These are phyloP conservation scores for Curvularia verruculosa DNA, from an alignment of 2,329 filamentous ascomycete genomes.

Conservation along the genomic window DNA sequence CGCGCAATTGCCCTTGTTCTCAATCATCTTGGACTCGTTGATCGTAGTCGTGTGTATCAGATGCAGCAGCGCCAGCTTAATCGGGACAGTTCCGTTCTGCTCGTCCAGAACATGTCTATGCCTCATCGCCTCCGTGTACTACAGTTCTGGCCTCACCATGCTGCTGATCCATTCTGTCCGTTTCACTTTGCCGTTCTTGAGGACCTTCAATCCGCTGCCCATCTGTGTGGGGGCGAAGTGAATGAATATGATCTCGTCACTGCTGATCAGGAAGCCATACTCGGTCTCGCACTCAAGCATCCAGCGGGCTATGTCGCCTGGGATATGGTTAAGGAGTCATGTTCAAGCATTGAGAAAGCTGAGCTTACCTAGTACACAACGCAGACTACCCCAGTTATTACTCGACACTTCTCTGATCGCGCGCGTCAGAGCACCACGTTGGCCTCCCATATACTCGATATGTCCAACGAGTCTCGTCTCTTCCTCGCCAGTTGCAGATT, in stretches of 20 bases:
- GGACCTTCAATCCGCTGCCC: conserved; percentile 7
- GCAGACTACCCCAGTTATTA: conserved; percentile 25
- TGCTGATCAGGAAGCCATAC: conserved; percentile 26
- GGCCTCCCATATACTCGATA: conserved; percentile 28
- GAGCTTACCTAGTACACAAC: conserved; percentile 25
- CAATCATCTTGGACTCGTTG: conserved; percentile 11
- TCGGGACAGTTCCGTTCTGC: conserved; percentile 4
- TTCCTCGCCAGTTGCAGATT: background rate
- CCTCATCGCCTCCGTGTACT: conserved; percentile 23
- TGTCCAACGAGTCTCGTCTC: conserved; percentile 24
- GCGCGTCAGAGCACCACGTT: conserved; percentile 17
- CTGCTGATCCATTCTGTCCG: background rate
- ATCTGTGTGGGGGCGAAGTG: conserved; percentile 9
- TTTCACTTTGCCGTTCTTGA: background rate
- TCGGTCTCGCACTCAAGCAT: conserved; percentile 26
- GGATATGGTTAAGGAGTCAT: background rate
- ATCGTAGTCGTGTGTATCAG: conserved; percentile 11
- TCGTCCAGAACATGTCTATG: conserved; percentile 14
- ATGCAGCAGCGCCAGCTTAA: conserved; percentile 20
- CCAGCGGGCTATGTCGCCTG: conserved; percentile 27
- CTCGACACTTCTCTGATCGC: conserved; percentile 12
- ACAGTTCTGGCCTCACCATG: conserved; percentile 18
- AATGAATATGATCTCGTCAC: conserved; percentile 30
- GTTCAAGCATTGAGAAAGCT: too few relatives aligned
- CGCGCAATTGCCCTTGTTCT: conserved; percentile 13